Base-by-base conservation (phyloP, 2,329 filamentous ascomycete species). In the Pyrenophora graminea region DNA sequence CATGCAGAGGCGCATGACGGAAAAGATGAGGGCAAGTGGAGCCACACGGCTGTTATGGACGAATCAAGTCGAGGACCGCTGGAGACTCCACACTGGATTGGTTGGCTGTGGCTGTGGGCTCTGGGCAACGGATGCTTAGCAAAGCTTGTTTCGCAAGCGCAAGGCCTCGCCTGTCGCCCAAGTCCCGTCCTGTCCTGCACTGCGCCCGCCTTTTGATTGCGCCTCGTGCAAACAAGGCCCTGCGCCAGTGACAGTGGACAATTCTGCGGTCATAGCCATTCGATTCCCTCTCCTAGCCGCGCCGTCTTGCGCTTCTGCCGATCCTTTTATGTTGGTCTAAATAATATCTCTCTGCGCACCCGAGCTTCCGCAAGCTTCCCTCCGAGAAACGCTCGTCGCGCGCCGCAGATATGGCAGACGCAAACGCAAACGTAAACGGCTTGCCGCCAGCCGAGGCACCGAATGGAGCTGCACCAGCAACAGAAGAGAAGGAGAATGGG, bases 91-190 rank as follows among this genome's bases (percentile, higher is more conserved):
- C 39, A 23, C 30, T n/a, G 31, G 34, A 42, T 48, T 48, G 36
- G 45, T 13, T 32, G 17, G 23, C n/a, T 30, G 25, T 13, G 33
- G 39, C 33, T 45, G 45, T 23, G 15, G 32, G 23, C n/a, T 21
- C 18, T 9, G 23, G 3, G 36, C 44, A 21, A 17, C 36, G 12
- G 27, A 51, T 50, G 58, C 58, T 61, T 61, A 57, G 56, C 53
- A 48, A 58, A 46, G 58, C 58, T 61, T 61, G 56, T 56, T 59
- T 53, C 39, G 45, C 40, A 33, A 47, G 50, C 23, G n/a, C 36
- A 21, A 43, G 33, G 39, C 39, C 30, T 38, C 39, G 48, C 48
- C 27, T 15, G 43, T 18, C 41, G 47, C 54, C 50, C 43, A 21
- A 21, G 19, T 21, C 42, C 21, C 39, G 37, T 37, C 44, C 43